These are phyloP conservation scores for Colletotrichum sp. DNA, from an alignment of 2,329 filamentous ascomycete species.

Conservation along the genomic window DNA sequence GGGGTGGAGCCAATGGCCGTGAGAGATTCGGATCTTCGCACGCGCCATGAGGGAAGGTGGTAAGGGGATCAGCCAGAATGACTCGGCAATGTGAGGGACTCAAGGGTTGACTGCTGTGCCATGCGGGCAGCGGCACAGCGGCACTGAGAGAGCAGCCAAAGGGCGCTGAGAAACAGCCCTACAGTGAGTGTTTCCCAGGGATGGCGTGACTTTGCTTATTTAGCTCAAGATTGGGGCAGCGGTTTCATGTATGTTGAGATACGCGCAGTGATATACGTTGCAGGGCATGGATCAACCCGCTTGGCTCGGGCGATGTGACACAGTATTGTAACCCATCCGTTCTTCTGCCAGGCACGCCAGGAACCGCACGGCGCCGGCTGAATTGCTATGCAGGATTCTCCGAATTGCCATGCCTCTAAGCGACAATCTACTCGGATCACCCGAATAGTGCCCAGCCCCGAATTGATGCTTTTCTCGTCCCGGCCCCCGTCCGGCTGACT, in stretches of 20 bases:
- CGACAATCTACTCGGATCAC: conserved; percentile 1
- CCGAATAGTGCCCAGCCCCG: background rate
- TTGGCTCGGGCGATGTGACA: conserved; percentile 8
- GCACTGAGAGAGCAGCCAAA: background rate
- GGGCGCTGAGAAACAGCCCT: background rate
- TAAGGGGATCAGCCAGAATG: background rate
- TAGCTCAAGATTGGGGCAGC: conserved; percentile 2
- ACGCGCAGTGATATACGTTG: background rate
- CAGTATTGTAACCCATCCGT: conserved; percentile 8
- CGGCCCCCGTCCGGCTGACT: background rate
- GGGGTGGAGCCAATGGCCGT: conserved; percentile 12
- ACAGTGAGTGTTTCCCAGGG: background rate
- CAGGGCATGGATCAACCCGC: conserved; percentile 1
- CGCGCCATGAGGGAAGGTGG: background rate
- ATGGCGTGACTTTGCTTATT: conserved; percentile 10
- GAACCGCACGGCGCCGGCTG: background rate
- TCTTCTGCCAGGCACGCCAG: background rate
- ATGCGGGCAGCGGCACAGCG: background rate
- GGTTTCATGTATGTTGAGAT: conserved; percentile 12
- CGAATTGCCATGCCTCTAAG: background rate
- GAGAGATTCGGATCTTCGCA: conserved; percentile 18
- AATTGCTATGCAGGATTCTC: background rate
- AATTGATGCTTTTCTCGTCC: background rate
- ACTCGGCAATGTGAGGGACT: background rate
- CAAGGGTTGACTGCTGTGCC: background rate